phyloP scores from a whole-genome alignment of 2,329 filamentous ascomycete species.

The Pyrenochaeta sp. region DNA sequence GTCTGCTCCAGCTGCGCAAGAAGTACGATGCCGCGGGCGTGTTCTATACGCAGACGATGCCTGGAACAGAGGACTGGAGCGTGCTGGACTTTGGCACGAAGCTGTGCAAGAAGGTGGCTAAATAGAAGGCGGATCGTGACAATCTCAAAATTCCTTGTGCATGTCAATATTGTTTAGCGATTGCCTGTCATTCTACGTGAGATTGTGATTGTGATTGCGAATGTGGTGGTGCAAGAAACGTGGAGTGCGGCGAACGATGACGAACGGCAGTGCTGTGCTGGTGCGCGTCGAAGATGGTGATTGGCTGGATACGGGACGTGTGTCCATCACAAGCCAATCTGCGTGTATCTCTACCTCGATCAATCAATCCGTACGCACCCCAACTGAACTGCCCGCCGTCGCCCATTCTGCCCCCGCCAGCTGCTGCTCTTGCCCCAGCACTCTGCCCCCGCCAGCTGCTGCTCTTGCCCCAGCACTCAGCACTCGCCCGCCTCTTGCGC shows the following conservation, averaged over 20 bases:
- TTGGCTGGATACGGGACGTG: conserved; percentile 22
- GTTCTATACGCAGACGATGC: conserved; percentile 44
- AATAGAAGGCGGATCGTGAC: too few species aligned
- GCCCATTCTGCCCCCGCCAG: conserved; percentile 9
- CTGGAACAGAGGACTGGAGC: conserved; percentile 44
- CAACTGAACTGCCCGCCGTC: conserved; percentile 9
- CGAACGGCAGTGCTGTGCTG: conserved; percentile 24
- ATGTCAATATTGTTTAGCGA: not conserved
- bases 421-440: conserved; percentile 1
- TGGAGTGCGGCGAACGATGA: conserved; percentile 25
- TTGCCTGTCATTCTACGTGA: not conserved
- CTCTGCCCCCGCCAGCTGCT: not conserved
- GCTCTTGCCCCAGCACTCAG: not conserved
- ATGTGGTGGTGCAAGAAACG: not conserved
- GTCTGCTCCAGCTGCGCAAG: conserved; percentile 36
- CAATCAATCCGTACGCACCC: conserved; percentile 11
- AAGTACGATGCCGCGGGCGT: conserved; percentile 46
- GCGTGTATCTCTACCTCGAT: conserved; percentile 5
- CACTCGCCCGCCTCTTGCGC: not conserved
- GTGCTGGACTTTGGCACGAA: conserved; percentile 45
- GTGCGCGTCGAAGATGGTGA: too few species aligned
- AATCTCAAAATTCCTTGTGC: not conserved
- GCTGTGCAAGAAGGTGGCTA: conserved; percentile 36
- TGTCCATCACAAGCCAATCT: conserved; percentile 36
- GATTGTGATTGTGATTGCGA: not conserved